Evolutionary conservation across 169 alveolate species (phyloP), one percentile per base, ranked within the genome.

Genomic region (Plasmodium falciparum): DNA sequence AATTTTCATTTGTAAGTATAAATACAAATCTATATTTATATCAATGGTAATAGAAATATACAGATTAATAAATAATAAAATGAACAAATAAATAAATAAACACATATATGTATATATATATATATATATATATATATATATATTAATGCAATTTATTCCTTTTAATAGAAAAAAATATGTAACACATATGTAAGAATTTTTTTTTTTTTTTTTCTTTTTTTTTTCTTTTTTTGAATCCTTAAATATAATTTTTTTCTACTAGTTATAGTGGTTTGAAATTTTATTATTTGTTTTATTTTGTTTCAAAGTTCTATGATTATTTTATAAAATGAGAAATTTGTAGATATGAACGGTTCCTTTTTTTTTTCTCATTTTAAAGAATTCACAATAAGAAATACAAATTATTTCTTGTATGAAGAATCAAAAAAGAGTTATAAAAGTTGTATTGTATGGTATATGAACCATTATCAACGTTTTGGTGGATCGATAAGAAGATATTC

Each of bases 271-370:
- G 47, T 39, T 39, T 39, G 47, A 39, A 39, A 39, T 39, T 39
- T 39, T 39, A 39, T 39, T 39, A 39, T 39, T 39, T 39, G 6
- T 39, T 39, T 33, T 33, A 33, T 33, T 33, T 33, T 33, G 45
- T 33, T 39, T 39, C 11, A 39, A 39, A 39, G 47, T 39, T 39
- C 47, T 39, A 39, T 39, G 47, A 39, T 39, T 39, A 39, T 39
- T 39, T 39, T 39, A 39, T 39, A 39, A 39, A 39, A 39, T 5
- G 47, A 39, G 47, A 39, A 39, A 39, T 39, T 0, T 39, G 6
- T 39, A 69, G 85, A 69, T 59, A 83, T 83, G 91, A 83, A 69
- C 74, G 26, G 15, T 61, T 24, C 85, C 8, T 26, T 26, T 20
- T 2, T 13, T n/a, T 56, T 69, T 20, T 22, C 39, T 15, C 58